Evolutionary conservation across 2,329 filamentous ascomycete species (phyloP).

Genomic region (Aureobasidium namibiae): DNA sequence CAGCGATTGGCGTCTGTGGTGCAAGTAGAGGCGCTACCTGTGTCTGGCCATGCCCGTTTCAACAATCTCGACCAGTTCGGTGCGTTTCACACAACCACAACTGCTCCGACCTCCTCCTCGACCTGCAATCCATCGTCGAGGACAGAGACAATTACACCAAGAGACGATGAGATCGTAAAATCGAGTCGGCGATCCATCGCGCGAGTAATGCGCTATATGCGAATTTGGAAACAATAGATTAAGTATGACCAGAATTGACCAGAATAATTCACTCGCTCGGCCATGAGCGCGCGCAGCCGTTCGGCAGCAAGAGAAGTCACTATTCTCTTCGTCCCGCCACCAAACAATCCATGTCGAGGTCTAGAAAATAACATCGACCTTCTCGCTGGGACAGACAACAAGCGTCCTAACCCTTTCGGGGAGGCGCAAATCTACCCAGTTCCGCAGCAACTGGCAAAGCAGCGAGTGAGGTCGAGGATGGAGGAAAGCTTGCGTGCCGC

Average conservation of each 20-base stretch:
- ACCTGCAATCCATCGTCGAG: conserved; percentile 3
- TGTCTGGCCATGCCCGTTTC: conserved; percentile 6
- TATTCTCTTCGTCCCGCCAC: background rate
- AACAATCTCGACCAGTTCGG: conserved; percentile 9
- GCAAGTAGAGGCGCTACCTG: conserved; percentile 6
- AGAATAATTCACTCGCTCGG: background rate
- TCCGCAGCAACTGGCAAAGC: background rate
- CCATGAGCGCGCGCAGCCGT: background rate
- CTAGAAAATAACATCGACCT: conserved; percentile 5
- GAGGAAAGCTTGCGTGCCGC: conserved; percentile 11
- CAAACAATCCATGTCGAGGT: conserved; percentile 9
- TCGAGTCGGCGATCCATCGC: conserved; percentile 1
- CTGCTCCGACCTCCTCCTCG: conserved; percentile 4
- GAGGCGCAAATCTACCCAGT: conserved; percentile 4
- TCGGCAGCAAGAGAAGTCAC: background rate
- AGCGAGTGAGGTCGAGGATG: background rate
- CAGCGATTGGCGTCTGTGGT: conserved; percentile 8
- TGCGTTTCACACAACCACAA: conserved; percentile 13
- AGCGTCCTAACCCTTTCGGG: background rate
- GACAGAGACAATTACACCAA: background rate
- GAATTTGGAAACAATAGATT: background rate
- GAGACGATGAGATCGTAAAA: background rate
- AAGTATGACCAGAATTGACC: conserved; percentile 1
- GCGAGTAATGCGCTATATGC: conserved; percentile 3
- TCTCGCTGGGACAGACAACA: background rate